phyloP scores from a whole-genome alignment of 768 basidiomycete species.

The Lentinula sp. region DNA sequence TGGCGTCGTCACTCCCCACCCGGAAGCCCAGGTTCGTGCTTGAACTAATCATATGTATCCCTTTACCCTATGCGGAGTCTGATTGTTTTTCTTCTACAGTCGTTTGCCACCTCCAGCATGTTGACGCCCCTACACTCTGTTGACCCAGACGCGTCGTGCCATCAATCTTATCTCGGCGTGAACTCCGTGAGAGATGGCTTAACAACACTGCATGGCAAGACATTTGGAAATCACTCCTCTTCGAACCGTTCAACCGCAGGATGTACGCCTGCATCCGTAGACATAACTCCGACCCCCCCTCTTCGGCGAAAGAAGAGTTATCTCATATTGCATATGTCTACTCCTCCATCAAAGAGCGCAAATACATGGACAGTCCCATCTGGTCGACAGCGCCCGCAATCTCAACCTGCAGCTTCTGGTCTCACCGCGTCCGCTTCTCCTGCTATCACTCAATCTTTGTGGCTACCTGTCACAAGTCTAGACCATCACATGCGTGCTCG shows the following conservation, averaged over 20 bases:
- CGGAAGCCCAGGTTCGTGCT: background rate
- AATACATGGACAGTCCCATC: background rate
- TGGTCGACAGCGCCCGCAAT: background rate
- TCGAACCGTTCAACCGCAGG: background rate
- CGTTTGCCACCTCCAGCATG: background rate
- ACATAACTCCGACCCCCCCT: background rate
- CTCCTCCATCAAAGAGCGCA: background rate
- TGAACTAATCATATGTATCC: background rate
- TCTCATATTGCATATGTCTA: background rate
- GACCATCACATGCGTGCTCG: background rate
- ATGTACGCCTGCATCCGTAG: no score
- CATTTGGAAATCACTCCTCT: background rate
- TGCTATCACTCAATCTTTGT: background rate
- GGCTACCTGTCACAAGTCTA: background rate
- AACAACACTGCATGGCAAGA: background rate
- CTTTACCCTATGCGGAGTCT: background rate
- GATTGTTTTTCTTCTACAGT: background rate
- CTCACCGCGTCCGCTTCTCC: background rate
- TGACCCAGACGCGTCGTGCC: background rate
- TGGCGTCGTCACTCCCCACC: background rate
- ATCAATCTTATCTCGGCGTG: background rate
- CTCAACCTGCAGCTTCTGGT: background rate
- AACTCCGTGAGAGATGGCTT: no score
- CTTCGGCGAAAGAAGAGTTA: constrained; percentile 4
- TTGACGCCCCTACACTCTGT: background rate